These are phyloP conservation scores for Gossypium armourianum DNA, from an alignment of 441 rosid genomes.

Conservation along the genomic window DNA sequence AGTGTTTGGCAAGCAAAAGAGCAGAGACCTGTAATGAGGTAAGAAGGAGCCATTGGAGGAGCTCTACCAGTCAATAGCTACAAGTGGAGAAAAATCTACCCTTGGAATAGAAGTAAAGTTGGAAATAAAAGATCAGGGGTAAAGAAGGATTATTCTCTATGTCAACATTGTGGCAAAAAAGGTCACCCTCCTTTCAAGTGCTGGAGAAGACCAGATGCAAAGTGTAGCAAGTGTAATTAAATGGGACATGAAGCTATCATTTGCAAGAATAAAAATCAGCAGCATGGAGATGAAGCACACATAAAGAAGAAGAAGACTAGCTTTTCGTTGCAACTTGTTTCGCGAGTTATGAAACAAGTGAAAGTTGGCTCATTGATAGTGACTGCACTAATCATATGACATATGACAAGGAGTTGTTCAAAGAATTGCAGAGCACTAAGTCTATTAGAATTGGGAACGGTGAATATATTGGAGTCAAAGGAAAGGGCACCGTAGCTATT, in stretches of 20 bases:
- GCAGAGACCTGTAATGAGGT: neutral
- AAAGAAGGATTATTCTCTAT: neutral
- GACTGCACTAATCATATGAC: neutral
- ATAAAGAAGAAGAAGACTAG: neutral
- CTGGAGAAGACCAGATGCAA: neutral
- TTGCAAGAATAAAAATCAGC: neutral
- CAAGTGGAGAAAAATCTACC: neutral
- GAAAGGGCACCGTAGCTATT: no score
- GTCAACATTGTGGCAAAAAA: neutral
- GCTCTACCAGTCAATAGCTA: neutral
- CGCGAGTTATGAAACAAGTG: neutral
- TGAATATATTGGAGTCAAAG: no score
- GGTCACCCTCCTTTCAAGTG: neutral
- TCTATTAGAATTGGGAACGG: neutral
- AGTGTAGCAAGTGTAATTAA: neutral
- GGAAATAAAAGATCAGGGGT: neutral
- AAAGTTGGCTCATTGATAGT: neutral
- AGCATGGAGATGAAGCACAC: neutral
- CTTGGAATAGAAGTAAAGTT: neutral
- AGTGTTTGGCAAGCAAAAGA: neutral
- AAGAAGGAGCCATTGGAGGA: neutral
- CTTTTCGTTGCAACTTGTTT: neutral
- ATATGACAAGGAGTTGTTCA: neutral
- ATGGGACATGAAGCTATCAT: neutral
- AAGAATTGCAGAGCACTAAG: neutral